Conservation (phyloP, 108 stramenopile species). For the Cylindrotheca closterium region DNA sequence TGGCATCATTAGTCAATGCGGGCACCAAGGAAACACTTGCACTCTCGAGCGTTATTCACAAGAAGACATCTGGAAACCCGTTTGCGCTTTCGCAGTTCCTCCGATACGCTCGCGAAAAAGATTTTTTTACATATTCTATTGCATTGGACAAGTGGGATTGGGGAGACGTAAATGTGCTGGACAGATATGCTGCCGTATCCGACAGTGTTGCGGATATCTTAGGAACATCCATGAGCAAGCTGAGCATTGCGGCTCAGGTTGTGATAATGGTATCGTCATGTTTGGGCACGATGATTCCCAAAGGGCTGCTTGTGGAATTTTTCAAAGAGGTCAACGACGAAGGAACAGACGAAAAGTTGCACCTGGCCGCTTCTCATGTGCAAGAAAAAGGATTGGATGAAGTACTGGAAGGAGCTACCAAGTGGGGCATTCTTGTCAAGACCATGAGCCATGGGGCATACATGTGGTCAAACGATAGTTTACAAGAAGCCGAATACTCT, state of each 20-base stretch:
- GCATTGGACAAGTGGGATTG: slow-evolving; percentile 46
- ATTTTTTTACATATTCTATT: slow-evolving; percentile 40
- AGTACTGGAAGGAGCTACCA: slow-evolving; percentile 16
- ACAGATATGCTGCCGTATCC: slow-evolving; percentile 27
- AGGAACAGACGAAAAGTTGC: background rate
- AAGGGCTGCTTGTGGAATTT: slow-evolving; percentile 14
- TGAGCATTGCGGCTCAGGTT: slow-evolving; percentile 9
- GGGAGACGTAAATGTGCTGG: slow-evolving; percentile 36
- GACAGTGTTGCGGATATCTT: slow-evolving; percentile 58
- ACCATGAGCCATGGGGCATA: slow-evolving; percentile 13
- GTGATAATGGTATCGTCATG: slow-evolving; percentile 43
- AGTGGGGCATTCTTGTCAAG: slow-evolving; percentile 18
- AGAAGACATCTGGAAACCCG: slow-evolving; percentile 64
- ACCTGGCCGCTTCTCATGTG: background rate
- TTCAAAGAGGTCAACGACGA: slow-evolving; percentile 5
- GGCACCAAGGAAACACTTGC: slow-evolving; percentile 2
- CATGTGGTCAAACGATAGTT: slow-evolving; percentile 42
- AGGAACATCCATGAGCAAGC: slow-evolving; percentile 22
- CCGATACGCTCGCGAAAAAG: slow-evolving; percentile 27
- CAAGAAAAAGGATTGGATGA: slow-evolving; percentile 10
- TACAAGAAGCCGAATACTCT: slow-evolving; percentile 34
- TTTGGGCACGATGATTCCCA: slow-evolving; percentile 36
- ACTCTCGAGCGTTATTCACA: slow-evolving; percentile 43
- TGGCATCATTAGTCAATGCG: slow-evolving; percentile 24
- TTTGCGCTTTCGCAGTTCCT: slow-evolving; percentile 59